Evolutionary conservation across 257 asterid genomes (phyloP), one percentile per base, ranked within the genome.

Genomic region (Linderniella brevidens): DNA sequence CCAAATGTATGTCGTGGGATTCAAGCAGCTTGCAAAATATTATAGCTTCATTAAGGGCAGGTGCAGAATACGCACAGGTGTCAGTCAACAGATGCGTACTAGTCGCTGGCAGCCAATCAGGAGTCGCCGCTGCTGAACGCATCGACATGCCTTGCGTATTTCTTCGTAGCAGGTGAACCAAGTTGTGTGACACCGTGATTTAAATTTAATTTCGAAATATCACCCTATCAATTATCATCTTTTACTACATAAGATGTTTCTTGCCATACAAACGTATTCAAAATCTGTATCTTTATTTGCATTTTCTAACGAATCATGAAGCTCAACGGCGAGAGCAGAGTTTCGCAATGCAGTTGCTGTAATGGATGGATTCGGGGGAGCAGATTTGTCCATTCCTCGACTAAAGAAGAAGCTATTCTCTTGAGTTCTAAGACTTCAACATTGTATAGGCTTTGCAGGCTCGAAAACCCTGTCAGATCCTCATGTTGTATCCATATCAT

Each of bases 361-460:
- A 25, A 54, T 78, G 84, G 95, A 83, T 60, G 95, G 84, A 46
- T 88, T 83, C 56, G 97, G 93, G 17, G 97, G 95, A 36, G 74
- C 82, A 5, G 97, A 80, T 67, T 52, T 88, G 29, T 66, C 80
- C 41, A 60, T 80, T 49, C 57, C 92, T 46, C 64, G 74, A 62
- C 66, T 83, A 37, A 77, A 68, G 46, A 75, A 63, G 35, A 25
- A 25, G 32, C 32, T 25, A 25, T 25, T 25, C 32, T 25, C 32
- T 25, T 25, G 32, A 25, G 32, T 25, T 2, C 6, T 25, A n/a
- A n/a, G 32, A 25, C 32, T 25, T 25, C 32, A n/a, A 25, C 32
- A 25, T 25, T 25, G 32, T 25, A 25, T 25, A 25, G 32, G 32
- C 6, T 25, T 25, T 25, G 6, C 32, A 25, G 32, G 32, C 6